Percentiles rank a stretch among this genome's conserved stretches.
These are phyloP conservation scores for Hypomontagnella submonticulosa DNA, from an alignment of 495 filamentous ascomycete species.

Conservation along the genomic window DNA sequence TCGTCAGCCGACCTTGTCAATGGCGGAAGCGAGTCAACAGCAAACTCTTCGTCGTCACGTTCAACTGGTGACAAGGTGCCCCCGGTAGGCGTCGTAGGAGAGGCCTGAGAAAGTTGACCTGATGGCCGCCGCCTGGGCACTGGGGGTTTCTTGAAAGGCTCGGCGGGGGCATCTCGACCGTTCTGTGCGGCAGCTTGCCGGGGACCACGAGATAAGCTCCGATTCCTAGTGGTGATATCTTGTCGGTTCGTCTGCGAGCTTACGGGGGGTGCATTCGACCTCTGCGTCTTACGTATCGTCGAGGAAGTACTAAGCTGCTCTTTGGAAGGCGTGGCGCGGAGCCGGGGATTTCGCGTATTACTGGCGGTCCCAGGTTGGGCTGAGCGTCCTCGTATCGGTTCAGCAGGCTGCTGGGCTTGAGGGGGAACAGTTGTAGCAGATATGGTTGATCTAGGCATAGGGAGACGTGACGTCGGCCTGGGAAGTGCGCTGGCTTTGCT, in stretches of 20 bases:
- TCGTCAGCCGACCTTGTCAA: constrained; percentile 38
- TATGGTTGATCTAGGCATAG: constrained; percentile 44
- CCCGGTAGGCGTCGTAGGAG: constrained; percentile 19
- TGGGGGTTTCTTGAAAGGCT: constrained; percentile 39
- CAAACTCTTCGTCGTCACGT: constrained; percentile 25
- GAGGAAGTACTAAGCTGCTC: constrained; percentile 51
- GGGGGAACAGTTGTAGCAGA: constrained; percentile 10
- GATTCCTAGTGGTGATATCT: constrained; percentile 29
- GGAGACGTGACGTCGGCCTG: constrained; percentile 47
- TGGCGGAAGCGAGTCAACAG: constrained; percentile 42
- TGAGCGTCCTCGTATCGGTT: constrained; percentile 33
- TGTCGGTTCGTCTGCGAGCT: constrained; percentile 31
- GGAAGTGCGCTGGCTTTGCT: constrained; percentile 42
- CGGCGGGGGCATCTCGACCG: constrained; percentile 25
- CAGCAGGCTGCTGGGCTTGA: constrained; percentile 18
- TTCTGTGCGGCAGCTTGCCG: constrained; percentile 26
- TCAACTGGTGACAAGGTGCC: constrained; percentile 23
- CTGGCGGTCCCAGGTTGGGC: constrained; percentile 20
- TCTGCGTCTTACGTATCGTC: constrained; percentile 39
- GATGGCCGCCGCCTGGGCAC: constrained; percentile 41
- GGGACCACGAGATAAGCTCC: constrained; percentile 29
- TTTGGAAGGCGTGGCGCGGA: constrained; percentile 55
- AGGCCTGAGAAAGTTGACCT: constrained; percentile 30
- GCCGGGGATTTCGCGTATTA: constrained; percentile 52
- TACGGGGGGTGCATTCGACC: constrained; percentile 31